Evolutionary conservation across 768 basidiomycete species (phyloP), one percentile per base, ranked within the genome.

Genomic region (Cystobasidium tubakii): DNA sequence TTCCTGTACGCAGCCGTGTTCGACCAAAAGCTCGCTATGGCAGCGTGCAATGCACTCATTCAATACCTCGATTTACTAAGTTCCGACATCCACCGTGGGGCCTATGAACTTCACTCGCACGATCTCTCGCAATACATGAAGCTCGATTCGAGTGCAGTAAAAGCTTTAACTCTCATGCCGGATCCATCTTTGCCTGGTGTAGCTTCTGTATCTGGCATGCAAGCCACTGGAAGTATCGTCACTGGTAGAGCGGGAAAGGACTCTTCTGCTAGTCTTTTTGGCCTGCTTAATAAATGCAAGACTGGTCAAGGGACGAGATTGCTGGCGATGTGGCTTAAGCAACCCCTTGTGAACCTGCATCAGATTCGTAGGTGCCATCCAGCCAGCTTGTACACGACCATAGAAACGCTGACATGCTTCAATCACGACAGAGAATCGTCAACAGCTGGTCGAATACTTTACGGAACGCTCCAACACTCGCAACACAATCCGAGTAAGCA

Each of bases 101-200:
- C 88, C 72, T 98, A 88, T 83, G 87, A 85, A 17, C 85, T 99
- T 15, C 86, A 85, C 44, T 90, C 89, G 0, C 94, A 99, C 79
- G 93, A 98, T 79, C 84, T 99, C 0, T 87, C 90, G 1, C 93
- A 91, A 79, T 98, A 89, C 81, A 96, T 99, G 93, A 89, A 88
- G 73, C 86, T 98, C 10, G 96, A 99, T 80, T 92, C 96, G 0
- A 95, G 92, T 75, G 95, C 96, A 0, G 83, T 98, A 21, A 86
- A 89, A 64, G 96, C 96, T 0, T 82, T 99, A 29, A 91, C 92
- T 78, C 83, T 98, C 19, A 77, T 78, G 85, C 75, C 75, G 1
- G 75, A 75, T 87, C 31, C 66, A 9, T 27, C 42, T 15, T 1
- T 29, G 10, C n/a, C 23, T 6, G 63, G 63, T 65, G 34, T 43